phyloP scores from a whole-genome alignment of 495 filamentous ascomycete species.

The Tuber brumale region DNA sequence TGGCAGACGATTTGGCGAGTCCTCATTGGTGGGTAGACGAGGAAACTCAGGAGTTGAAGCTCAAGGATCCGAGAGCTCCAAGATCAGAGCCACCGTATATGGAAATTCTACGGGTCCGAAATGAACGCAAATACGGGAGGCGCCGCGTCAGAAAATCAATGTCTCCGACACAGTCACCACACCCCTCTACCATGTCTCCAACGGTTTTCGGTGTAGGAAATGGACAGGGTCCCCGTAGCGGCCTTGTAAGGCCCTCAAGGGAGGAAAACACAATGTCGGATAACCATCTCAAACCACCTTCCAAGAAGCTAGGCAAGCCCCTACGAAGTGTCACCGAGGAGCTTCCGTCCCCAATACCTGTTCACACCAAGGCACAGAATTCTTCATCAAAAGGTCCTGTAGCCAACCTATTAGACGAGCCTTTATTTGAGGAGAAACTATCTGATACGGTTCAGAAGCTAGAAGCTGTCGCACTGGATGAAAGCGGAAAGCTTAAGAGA shows the following conservation, averaged over 20 bases:
- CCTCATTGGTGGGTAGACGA: slow-evolving; percentile 86
- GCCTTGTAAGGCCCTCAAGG: slow-evolving; percentile 33
- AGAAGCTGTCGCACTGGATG: slow-evolving; percentile 32
- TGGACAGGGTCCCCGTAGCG: slow-evolving; percentile 21
- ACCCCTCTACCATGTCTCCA: slow-evolving; percentile 10
- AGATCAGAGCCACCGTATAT: slow-evolving; percentile 90
- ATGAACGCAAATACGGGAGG: slow-evolving; percentile 88
- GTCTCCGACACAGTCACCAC: slow-evolving; percentile 27
- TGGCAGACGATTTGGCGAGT: slow-evolving; percentile 83
- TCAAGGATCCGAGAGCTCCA: slow-evolving; percentile 79
- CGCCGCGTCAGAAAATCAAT: slow-evolving; percentile 38
- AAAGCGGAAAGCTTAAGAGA: slow-evolving; percentile 30
- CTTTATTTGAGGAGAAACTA: slow-evolving; percentile 29
- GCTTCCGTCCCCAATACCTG: slow-evolving; percentile 25
- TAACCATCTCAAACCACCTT: slow-evolving; percentile 40
- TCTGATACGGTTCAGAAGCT: slow-evolving; percentile 33
- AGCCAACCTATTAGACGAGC: slow-evolving; percentile 35
- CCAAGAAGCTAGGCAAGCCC: slow-evolving; percentile 36
- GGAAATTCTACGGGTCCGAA: slow-evolving; percentile 87
- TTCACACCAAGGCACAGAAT: slow-evolving; percentile 28
- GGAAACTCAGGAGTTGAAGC: slow-evolving; percentile 81
- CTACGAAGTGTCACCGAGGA: slow-evolving; percentile 40
- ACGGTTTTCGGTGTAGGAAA: slow-evolving; percentile 18
- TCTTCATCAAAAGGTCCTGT: slow-evolving; percentile 13
- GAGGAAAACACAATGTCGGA: slow-evolving; percentile 31